Conservation (phyloP, 2,329 filamentous ascomycete species). For the Arthrobotrys conoides region DNA sequence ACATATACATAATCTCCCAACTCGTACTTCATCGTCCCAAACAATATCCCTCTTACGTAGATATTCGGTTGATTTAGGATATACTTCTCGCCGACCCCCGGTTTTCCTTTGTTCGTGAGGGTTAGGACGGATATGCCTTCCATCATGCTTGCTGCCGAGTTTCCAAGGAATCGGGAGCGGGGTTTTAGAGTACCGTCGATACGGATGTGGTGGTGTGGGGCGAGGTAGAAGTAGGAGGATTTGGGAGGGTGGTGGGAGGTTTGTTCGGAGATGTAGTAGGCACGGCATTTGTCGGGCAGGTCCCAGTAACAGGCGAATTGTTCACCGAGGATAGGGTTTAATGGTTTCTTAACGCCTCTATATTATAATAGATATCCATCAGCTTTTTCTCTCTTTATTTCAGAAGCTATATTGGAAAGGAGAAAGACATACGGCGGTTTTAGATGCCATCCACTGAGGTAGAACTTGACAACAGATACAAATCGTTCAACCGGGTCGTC, state of each 20-base stretch:
- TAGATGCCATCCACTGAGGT: constrained; percentile 98
- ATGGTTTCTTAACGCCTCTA: constrained; percentile 96
- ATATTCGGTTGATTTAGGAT: constrained; percentile 98
- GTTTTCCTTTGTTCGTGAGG: constrained; percentile 81
- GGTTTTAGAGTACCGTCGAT: constrained; percentile 97
- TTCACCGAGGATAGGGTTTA: constrained; percentile 97
- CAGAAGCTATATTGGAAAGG: not conserved
- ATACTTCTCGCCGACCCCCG: constrained; percentile 82
- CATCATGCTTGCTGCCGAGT: constrained; percentile 98
- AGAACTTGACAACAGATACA: constrained; percentile 96
- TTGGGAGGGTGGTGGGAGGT: constrained; percentile 98
- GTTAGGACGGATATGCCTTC: constrained; percentile 92
- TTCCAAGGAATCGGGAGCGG: constrained; percentile 93
- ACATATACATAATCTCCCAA: constrained; percentile 96
- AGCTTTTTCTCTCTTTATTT: constrained; percentile 1
- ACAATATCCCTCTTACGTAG: constrained; percentile 96
- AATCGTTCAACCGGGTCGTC: constrained; percentile 92
- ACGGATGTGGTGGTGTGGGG: constrained; percentile 90
- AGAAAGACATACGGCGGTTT: constrained; percentile 84
- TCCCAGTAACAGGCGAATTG: constrained; percentile 97
- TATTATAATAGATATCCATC: constrained; percentile 2
- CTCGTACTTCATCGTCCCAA: constrained; percentile 99
- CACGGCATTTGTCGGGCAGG: constrained; percentile 83
- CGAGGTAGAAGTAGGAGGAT: constrained; percentile 99
- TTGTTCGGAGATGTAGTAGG: constrained; percentile 97